Conservation (phyloP, 257 asterid genomes). For the Jacaranda mimosifolia region DNA sequence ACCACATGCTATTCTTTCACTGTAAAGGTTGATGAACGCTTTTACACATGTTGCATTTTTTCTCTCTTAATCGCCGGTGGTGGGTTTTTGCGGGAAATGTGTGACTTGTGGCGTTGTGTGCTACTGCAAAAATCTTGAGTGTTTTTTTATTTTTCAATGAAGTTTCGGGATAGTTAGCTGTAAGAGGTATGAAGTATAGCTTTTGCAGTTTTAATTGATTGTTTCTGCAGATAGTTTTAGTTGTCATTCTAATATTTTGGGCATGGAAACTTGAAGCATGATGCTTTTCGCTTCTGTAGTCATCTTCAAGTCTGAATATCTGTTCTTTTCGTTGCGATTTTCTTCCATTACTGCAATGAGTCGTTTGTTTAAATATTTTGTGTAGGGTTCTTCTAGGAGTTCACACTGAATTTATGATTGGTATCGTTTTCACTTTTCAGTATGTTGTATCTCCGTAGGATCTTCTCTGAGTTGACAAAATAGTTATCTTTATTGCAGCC, state of each 20-base stretch:
- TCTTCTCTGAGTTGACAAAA: not conserved
- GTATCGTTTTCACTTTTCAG: not conserved
- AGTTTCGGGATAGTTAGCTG: too few species aligned
- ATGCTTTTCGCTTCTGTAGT: not conserved
- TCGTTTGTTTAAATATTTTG: not conserved
- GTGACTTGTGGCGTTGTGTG: conserved; percentile 6
- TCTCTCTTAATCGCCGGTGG: not conserved
- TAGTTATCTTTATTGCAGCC: not conserved
- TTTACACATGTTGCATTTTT: not conserved
- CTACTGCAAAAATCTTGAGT: not conserved
- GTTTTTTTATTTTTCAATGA: not conserved
- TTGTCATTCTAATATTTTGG: not conserved
- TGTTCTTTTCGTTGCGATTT: not conserved
- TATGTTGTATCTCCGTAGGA: not conserved
- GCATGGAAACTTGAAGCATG: conserved; percentile 13
- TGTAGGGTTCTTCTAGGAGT: not conserved
- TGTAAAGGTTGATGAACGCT: not conserved
- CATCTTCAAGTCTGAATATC: not conserved
- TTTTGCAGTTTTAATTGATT: conserved; percentile 11
- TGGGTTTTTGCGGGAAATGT: conserved; percentile 8
- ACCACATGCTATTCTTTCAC: conserved; percentile 1
- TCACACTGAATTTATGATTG: not conserved
- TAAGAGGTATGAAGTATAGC: not conserved
- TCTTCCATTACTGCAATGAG: not conserved
- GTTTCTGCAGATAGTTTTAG: conserved; percentile 9